These are phyloP conservation scores for Phaeosphaeria sp. DNA, from an alignment of 2,329 filamentous ascomycete genomes.

Conservation along the genomic window DNA sequence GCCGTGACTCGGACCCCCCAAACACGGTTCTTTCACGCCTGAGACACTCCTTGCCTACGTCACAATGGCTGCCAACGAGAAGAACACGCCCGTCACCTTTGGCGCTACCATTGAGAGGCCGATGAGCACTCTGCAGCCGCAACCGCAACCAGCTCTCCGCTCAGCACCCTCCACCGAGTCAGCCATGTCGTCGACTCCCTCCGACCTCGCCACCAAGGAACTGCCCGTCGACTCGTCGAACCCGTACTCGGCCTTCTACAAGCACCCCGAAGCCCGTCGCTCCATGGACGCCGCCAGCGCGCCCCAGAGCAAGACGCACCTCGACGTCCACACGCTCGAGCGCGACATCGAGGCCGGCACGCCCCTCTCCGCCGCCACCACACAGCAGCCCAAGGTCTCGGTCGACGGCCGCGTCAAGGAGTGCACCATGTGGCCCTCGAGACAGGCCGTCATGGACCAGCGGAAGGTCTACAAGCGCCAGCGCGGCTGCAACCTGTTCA, in stretches of 20 bases:
- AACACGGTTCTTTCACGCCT: conserved; percentile 13
- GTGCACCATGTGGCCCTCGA: conserved; percentile 60
- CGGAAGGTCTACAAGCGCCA: conserved; percentile 48
- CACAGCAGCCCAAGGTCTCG: conserved; percentile 47
- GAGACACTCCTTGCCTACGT: conserved; percentile 17
- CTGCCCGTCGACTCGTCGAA: conserved; percentile 44
- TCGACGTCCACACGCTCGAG: conserved; percentile 42
- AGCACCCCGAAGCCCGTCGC: conserved; percentile 52
- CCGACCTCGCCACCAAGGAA: conserved; percentile 38
- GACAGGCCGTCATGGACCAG: conserved; percentile 55
- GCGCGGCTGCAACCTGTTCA: conserved; percentile 51
- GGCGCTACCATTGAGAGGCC: conserved; percentile 50
- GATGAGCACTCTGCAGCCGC: conserved; percentile 22
- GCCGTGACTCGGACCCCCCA: conserved; percentile 4
- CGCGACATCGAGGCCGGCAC: conserved; percentile 49
- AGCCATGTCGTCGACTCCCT: conserved; percentile 42
- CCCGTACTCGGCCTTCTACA: conserved; percentile 57
- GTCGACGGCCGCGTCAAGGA: conserved; percentile 55
- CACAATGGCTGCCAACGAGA: conserved; percentile 40
- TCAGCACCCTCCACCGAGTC: conserved; percentile 44
- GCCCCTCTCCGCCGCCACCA: conserved; percentile 49
- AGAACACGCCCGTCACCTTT: conserved; percentile 49
- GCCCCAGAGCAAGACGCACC: conserved; percentile 40
- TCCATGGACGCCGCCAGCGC: conserved; percentile 46
- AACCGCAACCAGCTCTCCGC: conserved; percentile 29